These are phyloP conservation scores for Zygoascus sp. DNA, from an alignment of 1,139 yeast genomes.

Conservation along the genomic window DNA sequence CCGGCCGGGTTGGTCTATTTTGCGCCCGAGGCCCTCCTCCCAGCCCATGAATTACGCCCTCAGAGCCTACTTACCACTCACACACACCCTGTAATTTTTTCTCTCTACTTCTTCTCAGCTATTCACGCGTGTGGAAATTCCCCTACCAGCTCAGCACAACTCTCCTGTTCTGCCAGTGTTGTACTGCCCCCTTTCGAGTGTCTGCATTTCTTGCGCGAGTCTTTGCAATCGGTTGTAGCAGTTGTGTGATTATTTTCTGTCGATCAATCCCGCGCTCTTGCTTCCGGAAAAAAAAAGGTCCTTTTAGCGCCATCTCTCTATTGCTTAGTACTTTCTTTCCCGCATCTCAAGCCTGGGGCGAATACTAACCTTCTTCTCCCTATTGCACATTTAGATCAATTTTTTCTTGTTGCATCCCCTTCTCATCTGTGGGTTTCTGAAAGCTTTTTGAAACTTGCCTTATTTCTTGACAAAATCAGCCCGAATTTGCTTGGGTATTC, in stretches of 20 bases:
- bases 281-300: no score
- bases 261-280: not conserved
- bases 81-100: conserved; percentile 9
- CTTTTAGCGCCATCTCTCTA: no score
- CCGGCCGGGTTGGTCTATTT: not conserved
- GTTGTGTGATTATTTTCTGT: not conserved
- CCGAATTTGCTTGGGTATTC: not conserved
- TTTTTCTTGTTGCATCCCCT: no score
- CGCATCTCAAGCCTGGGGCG: no score
- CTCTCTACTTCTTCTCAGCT: conserved; percentile 5
- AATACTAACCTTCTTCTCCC: no score
- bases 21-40: not conserved
- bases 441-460: no score
- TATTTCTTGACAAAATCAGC: not conserved
- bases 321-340: no score
- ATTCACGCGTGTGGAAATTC: not conserved
- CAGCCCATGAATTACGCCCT: conserved; percentile 10
- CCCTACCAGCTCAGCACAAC: not conserved
- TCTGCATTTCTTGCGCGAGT: not conserved
- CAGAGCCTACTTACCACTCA: conserved; percentile 5
- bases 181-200: not conserved
- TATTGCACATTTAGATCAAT: no score
- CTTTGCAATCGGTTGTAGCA: not conserved
- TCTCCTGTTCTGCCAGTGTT: not conserved
- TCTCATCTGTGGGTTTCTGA: no score